Evolutionary conservation across 2,329 filamentous ascomycete genomes (phyloP).

Genomic region (Sclerotinia spermophila): DNA sequence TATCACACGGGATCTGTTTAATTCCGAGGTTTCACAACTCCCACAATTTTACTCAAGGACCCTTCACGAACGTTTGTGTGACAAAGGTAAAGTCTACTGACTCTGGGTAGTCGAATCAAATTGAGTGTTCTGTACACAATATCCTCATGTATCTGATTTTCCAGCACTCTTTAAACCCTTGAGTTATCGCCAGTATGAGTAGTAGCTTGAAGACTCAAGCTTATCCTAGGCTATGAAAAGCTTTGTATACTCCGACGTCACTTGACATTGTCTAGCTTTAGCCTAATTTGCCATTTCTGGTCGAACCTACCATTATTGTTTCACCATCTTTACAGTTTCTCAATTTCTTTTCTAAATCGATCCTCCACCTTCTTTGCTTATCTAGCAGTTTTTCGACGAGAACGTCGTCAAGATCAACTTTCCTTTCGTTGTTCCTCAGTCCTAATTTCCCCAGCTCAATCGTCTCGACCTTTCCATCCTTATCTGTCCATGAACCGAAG

Average conservation of each 20-base stretch:
- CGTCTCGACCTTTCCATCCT: background rate
- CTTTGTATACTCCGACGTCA: background rate
- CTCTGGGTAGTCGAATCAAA: background rate
- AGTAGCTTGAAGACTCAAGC: background rate
- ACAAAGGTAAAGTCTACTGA: background rate
- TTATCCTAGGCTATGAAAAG: no score
- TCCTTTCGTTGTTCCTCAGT: conserved; percentile 7
- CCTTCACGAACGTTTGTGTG: background rate
- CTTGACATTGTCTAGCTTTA: no score
- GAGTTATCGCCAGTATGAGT: background rate
- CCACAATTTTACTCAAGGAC: background rate
- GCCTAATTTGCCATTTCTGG: background rate
- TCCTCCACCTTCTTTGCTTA: conserved; percentile 6
- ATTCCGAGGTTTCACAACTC: background rate
- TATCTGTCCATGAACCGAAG: conserved; percentile 10
- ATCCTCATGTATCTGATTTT: background rate
- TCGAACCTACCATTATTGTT: no score
- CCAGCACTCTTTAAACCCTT: background rate
- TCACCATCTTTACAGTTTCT: background rate
- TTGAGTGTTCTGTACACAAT: background rate
- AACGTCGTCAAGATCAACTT: conserved; percentile 5
- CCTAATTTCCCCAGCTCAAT: conserved; percentile 5
- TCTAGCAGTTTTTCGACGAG: conserved; percentile 2
- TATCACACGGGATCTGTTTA: background rate
- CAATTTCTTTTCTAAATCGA: conserved; percentile 5